These are phyloP conservation scores for Lotmaria passim DNA, from an alignment of 208 protist genomes.

Conservation along the genomic window DNA sequence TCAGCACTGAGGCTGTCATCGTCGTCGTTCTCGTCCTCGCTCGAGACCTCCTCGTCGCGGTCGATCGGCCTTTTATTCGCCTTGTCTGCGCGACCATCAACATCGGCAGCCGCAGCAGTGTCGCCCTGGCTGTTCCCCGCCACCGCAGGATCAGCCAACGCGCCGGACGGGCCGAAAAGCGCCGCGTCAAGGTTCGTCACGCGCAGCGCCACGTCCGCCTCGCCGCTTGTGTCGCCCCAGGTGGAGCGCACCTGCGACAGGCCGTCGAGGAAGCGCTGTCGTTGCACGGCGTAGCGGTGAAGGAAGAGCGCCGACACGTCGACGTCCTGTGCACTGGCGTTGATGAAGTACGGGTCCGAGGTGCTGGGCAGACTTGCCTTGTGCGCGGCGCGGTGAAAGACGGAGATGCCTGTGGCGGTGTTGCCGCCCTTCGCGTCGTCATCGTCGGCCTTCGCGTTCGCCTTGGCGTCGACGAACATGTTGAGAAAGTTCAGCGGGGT, in stretches of 20 bases:
- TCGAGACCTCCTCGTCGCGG: constrained; percentile 37
- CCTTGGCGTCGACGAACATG: constrained; percentile 90
- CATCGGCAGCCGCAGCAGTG: neutral
- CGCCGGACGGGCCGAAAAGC: constrained; percentile 83
- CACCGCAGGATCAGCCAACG: constrained; percentile 34
- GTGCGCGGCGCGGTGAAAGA: constrained; percentile 81
- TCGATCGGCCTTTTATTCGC: constrained; percentile 19
- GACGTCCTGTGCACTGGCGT: constrained; percentile 80
- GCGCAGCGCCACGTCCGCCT: constrained; percentile 78
- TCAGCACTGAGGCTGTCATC: too few relatives aligned
- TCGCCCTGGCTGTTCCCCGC: neutral
- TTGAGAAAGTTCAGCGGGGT: constrained; percentile 86
- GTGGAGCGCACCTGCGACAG: constrained; percentile 82
- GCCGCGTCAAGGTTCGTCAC: constrained; percentile 71
- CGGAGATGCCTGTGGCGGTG: constrained; percentile 57
- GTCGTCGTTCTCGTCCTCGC: constrained; percentile 32
- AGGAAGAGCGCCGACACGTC: constrained; percentile 88
- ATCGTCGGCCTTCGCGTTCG: constrained; percentile 33
- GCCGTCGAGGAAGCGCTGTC: constrained; percentile 83
- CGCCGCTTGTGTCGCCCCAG: constrained; percentile 85
- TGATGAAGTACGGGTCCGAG: constrained; percentile 89
- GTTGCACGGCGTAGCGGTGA: constrained; percentile 91
- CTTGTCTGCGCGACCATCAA: neutral
- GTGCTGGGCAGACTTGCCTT: constrained; percentile 76
- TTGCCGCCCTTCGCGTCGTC: constrained; percentile 43